phyloP scores from a whole-genome alignment of 306 rosid genomes.

The Medicago ruthenica region DNA sequence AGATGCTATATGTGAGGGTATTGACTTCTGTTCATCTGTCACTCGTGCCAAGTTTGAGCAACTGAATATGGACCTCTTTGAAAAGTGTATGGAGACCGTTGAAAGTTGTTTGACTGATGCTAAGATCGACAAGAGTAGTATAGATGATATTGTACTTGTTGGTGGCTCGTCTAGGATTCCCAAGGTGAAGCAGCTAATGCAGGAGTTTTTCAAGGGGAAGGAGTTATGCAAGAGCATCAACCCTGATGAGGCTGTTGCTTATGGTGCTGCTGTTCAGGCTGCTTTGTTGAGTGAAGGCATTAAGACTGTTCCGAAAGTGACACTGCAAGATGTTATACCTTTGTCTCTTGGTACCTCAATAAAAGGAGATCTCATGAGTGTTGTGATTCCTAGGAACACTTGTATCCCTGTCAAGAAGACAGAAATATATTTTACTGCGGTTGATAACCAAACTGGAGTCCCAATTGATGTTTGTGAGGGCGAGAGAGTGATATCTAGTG shows the following conservation, averaged over 20 bases:
- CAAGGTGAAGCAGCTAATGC: neutral
- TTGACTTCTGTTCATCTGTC: too few relatives aligned
- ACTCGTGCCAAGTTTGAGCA: neutral
- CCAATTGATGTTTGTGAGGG: neutral
- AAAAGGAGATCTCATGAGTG: neutral
- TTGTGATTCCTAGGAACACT: neutral
- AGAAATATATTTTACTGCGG: rapidly evolving
- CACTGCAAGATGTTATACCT: neutral
- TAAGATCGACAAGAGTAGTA: neutral
- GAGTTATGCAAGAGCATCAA: neutral
- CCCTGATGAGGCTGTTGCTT: slow-evolving; percentile 32
- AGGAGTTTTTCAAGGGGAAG: neutral
- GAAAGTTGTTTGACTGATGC: neutral
- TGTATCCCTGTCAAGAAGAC: neutral
- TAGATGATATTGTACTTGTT: neutral
- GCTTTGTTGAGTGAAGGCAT: neutral
- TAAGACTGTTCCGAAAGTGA: neutral
- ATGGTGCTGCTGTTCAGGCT: slow-evolving; percentile 22
- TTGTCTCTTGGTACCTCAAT: neutral
- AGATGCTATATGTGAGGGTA: too few relatives aligned
- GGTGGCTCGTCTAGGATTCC: neutral
- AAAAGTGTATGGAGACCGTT: neutral
- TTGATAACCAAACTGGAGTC: neutral
- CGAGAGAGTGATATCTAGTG: neutral
- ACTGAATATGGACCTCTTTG: neutral